Base-by-base conservation (phyloP, 2,329 filamentous ascomycete genomes). In the Periconia macrospinosa region DNA sequence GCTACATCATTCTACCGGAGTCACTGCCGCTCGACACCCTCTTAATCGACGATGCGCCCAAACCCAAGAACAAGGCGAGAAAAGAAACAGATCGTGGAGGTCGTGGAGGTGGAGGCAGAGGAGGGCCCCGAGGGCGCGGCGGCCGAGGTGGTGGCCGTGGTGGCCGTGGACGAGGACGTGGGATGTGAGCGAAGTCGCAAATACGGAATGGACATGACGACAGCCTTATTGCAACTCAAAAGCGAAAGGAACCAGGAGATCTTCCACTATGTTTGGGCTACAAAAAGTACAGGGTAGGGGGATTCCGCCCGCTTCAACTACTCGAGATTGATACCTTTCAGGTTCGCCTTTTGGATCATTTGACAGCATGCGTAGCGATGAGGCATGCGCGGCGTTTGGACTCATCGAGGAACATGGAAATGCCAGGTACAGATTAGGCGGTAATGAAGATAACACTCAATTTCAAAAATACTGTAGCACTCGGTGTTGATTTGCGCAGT, bases 51-150 rank as follows among this genome's bases (percentile, higher is more conserved):
- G 94, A 99, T 78, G 87, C 91, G 68, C 92, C 93, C 48, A 99
- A 99, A 82, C 93, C 94, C 57, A 97, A 97, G 89, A 99, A 99
- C 81, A 99, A 99, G 86, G 93, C 94, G 23, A 86, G 93, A 72
- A 99, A 99, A 83, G 94, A 97, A 79, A 83, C 76, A 7, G 79
- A 82, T 30, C 84, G 85, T 54, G 70, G 74, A 51, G 69, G 69
- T 43, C 69, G 66, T 18, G 83, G 79, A 73, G 82, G 81, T 43
- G 80, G 81, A 10, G 76, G 77, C 27, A 75, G 78, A 44, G 77
- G 81, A 43, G 72, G 79, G 45, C 72, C 78, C 44, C 68, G 81
- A 18, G 77, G 79, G 40, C 75, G 81, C 37, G 74, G 81, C 42
- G 74, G 77, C 41, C 63, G 78, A 50, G 73, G 80, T 27, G 73